phyloP scores from a whole-genome alignment of 768 basidiomycete species.

The Pulveroboletus sp. region DNA sequence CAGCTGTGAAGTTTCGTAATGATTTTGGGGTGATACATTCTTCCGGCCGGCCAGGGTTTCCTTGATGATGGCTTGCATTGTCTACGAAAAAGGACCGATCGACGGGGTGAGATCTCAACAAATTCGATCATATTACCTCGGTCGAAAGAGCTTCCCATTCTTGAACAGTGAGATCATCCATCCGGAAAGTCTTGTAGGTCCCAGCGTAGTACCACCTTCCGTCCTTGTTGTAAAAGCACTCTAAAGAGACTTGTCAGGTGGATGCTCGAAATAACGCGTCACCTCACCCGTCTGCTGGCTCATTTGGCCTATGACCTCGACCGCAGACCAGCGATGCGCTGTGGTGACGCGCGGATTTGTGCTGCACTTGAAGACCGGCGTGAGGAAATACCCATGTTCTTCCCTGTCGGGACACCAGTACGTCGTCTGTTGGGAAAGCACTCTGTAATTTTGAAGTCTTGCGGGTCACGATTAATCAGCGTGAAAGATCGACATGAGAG shows the following conservation, averaged over 20 bases:
- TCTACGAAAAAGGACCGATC: conserved; percentile 39
- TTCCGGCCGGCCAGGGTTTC: conserved; percentile 71
- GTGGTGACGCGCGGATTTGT: conserved; percentile 76
- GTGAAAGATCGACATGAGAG: background rate
- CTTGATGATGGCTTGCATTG: conserved; percentile 62
- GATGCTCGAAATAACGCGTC: background rate
- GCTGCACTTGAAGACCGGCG: conserved; percentile 72
- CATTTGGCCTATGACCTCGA: conserved; percentile 62
- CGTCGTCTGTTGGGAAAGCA: conserved; percentile 66
- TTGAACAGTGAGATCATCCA: conserved; percentile 61
- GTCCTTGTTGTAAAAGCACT: conserved; percentile 81
- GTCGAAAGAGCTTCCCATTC: conserved; percentile 68
- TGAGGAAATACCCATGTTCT: conserved; percentile 77
- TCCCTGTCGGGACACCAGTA: conserved; percentile 80
- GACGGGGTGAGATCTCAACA: background rate
- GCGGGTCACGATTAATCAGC: background rate
- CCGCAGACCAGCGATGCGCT: conserved; percentile 69
- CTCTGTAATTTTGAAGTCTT: conserved; percentile 65
- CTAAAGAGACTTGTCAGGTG: conserved; percentile 33
- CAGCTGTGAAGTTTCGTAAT: conserved; percentile 71
- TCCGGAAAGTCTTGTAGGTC: conserved; percentile 63
- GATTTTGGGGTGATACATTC: conserved; percentile 74
- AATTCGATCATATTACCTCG: conserved; percentile 44
- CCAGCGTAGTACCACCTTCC: conserved; percentile 85
- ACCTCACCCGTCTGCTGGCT: conserved; percentile 58